Base-by-base conservation (phyloP, 768 basidiomycete species). In the Termitomyces sp. region DNA sequence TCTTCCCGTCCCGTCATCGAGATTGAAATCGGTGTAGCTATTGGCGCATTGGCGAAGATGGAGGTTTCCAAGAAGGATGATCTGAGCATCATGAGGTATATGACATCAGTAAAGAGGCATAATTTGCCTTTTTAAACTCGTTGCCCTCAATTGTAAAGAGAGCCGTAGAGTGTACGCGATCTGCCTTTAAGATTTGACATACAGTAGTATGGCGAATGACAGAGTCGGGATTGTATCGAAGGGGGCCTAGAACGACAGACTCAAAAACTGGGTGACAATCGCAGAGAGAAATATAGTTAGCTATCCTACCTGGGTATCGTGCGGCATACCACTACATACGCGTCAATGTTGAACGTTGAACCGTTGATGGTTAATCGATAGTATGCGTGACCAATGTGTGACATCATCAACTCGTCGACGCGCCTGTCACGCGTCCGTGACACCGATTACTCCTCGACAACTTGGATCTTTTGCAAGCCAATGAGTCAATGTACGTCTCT, bases 401-500 rank as follows among this genome's bases (percentile, higher is more conserved):
- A 49, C 48, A 49, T 25, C 35, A 18, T 43, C 3, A 36, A 49
- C n/a, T 12, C 4, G 40, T 25, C 3, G 43, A 53, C 58, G 58
- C 58, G 58, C 13, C 20, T 22, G 54, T 59, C 50, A 56, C 58
- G 50, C 54, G 51, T 41, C 9, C 35, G 50, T 59, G 42, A 59
- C 54, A 54, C 48, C 1, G 15, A 35, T 7, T 15, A 31, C 9
- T 15, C 7, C 22, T 4, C 2, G 5, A 33, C 3, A n/a, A 23
- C 15, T 15, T 4, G 27, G n/a, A 54, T 52, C 25, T 46, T 41
- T n/a, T 4, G 33, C 56, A 47, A 56, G 43, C 50, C 57, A 44
- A 79, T 80, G 77, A 77, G 74, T 46, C 73, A 77, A 71, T 76
- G 77, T 79, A 60, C 32, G 74, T 63, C n/a, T 18, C 36, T 49